Evolutionary conservation across 1,284 basidiomycete species (phyloP).

Genomic region (Cutaneotrichosporon cavernicola): DNA sequence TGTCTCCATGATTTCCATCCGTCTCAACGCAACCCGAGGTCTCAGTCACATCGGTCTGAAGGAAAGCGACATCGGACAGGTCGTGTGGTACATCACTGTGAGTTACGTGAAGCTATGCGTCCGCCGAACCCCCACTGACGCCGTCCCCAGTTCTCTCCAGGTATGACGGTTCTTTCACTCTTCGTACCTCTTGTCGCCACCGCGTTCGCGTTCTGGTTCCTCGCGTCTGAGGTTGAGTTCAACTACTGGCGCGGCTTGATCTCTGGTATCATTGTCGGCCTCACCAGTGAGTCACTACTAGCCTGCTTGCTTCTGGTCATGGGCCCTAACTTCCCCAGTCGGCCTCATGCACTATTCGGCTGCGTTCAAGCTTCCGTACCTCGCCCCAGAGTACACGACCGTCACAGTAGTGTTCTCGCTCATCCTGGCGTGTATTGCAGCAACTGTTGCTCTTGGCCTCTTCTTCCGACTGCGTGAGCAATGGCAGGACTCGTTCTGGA

Average conservation of each 20-base stretch:
- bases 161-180: slow-evolving; percentile 56
- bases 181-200: slow-evolving; percentile 56
- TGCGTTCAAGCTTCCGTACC: slow-evolving; percentile 52
- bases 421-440: slow-evolving; percentile 55
- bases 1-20: slow-evolving; percentile 55
- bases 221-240: slow-evolving; percentile 54
- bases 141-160: slow-evolving; percentile 49
- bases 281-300: slow-evolving; percentile 64
- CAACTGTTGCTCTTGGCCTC: slow-evolving; percentile 54
- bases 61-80: slow-evolving; percentile 24
- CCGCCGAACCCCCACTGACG: background rate
- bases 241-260: slow-evolving; percentile 50
- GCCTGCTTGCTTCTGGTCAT: background rate
- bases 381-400: slow-evolving; percentile 39
- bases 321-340: slow-evolving; percentile 26
- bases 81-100: slow-evolving; percentile 51
- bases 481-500: slow-evolving; percentile 58
- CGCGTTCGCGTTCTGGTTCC: slow-evolving; percentile 55
- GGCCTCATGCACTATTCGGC: slow-evolving; percentile 57
- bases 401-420: slow-evolving; percentile 55
- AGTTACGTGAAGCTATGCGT: slow-evolving; percentile 23
- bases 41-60: background rate
- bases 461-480: slow-evolving; percentile 57
- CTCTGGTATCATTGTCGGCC: slow-evolving; percentile 70
- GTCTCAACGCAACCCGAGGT: slow-evolving; percentile 32